Evolutionary conservation across 2,329 filamentous ascomycete species (phyloP), one percentile per base, ranked within the genome.

Genomic region (Exophiala aquamarina): DNA sequence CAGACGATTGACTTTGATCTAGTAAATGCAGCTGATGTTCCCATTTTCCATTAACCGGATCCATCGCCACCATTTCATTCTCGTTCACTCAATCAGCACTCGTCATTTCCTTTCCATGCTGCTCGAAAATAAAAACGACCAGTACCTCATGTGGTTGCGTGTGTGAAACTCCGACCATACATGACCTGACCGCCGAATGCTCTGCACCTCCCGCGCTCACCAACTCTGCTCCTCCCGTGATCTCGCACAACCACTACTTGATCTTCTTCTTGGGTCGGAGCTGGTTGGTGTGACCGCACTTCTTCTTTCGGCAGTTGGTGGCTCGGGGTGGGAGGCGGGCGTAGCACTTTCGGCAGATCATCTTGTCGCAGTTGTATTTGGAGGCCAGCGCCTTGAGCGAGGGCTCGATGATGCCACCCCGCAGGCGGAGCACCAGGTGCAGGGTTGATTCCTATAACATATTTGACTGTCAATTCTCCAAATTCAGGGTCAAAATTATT

Each of bases 261-360:
- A 95, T 84, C 92, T 98, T 98, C 91, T 98, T 98, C 92, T 98
- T 98, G 76, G 93, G 93, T 79, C 93, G 89, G 74, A 98, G 89
- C 86, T 98, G 93, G 89, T 97, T 97, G 81, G 87, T 94, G 87
- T 97, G 93, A 60, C 92, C 93, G 78, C 92, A 97, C 86, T 97
- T 97, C 82, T 91, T 91, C 90, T 97, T 97, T 70, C 91, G 84
- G 89, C 93, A 98, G 88, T 98, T 98, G 83, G 92, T 96, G 68
- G 93, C 93, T 84, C 93, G 89, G 64, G 92, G 92, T 63, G 92
- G 92, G 60, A 97, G 90, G 75, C 92, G 91, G 85, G 93, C 89
- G 78, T 97, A 97, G 87, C 93, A 98, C 88, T 98, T 97, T 83
- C 93, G 92, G 89, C 93, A 97, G 78, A 97, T 95, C 87, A 92